These are phyloP conservation scores for Fusarium redolens DNA, from an alignment of 2,329 filamentous ascomycete species.

Conservation along the genomic window DNA sequence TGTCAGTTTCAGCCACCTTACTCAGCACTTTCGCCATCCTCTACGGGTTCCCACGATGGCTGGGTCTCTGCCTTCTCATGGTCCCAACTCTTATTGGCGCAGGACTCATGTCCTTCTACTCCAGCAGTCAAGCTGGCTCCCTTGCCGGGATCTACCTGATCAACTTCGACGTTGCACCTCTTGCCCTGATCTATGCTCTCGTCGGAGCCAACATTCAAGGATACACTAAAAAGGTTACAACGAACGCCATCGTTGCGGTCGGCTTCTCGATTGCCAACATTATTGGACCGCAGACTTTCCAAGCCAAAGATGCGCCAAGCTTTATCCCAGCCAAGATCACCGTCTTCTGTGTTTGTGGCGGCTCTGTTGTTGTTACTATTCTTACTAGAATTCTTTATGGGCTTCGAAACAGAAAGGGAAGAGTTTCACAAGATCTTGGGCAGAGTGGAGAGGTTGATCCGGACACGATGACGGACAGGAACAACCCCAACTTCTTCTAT, in stretches of 20 bases:
- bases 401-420: background rate
- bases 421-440: background rate
- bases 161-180: slow-evolving; percentile 9
- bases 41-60: background rate
- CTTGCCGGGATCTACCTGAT: slow-evolving; percentile 4
- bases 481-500: slow-evolving; percentile 10
- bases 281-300: slow-evolving; percentile 2
- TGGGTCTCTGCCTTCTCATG: slow-evolving; percentile 14
- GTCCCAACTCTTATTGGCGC: slow-evolving; percentile 1
- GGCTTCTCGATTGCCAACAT: slow-evolving; percentile 16
- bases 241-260: slow-evolving; percentile 5
- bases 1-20: background rate
- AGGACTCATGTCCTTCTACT: slow-evolving; percentile 15
- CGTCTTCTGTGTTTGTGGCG: slow-evolving; percentile 5
- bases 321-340: slow-evolving; percentile 7
- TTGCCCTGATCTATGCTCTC: slow-evolving; percentile 1
- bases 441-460: background rate
- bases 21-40: slow-evolving; percentile 8
- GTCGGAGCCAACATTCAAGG: slow-evolving; percentile 12
- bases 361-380: background rate
- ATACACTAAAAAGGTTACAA: slow-evolving; percentile 11
- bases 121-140: background rate
- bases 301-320: background rate
- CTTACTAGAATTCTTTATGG: slow-evolving; percentile 6
- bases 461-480: slow-evolving; percentile 7